A percentile compares a stretch with the other conserved stretches of the same genome.
phyloP scores from a whole-genome alignment of 805 yeast species.

The Ascoidea rubescens region DNA sequence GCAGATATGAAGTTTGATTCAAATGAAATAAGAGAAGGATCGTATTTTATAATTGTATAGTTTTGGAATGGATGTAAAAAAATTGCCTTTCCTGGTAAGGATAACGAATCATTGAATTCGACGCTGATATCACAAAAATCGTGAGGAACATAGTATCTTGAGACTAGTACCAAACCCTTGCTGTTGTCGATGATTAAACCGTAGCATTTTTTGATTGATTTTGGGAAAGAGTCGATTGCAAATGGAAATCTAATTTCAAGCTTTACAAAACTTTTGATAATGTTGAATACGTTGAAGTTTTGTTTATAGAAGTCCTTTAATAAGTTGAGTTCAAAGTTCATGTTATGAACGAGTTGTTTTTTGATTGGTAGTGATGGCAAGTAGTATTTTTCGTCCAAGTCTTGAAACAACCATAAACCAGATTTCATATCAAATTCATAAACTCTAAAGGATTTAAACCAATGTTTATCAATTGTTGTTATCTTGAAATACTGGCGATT shows the following conservation, averaged over 20 bases:
- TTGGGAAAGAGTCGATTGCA: conserved; percentile 10
- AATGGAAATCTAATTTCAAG: conserved; percentile 11
- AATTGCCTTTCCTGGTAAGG: conserved; percentile 11
- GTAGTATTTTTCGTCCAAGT: conserved; percentile 9
- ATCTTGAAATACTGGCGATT: conserved; percentile 10
- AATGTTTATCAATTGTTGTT: conserved; percentile 11
- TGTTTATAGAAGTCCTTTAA: conserved; percentile 8
- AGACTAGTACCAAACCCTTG: conserved; percentile 10
- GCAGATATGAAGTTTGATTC: conserved; percentile 9
- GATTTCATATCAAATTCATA: conserved; percentile 11
- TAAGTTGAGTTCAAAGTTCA: conserved; percentile 6
- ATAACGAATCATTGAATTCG: conserved; percentile 9
- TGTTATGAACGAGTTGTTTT: conserved; percentile 6
- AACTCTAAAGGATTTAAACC: conserved; percentile 10
- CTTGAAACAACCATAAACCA: conserved; percentile 9
- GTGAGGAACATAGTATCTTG: conserved; percentile 11
- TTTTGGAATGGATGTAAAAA: conserved; percentile 12
- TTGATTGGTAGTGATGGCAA: conserved; percentile 12
- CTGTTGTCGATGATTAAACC: conserved; percentile 10
- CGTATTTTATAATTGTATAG: conserved; percentile 11
- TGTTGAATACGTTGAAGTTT: conserved; percentile 6
- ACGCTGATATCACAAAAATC: conserved; percentile 11
- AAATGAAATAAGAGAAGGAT: conserved; percentile 10
- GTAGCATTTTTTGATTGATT: conserved; percentile 9
- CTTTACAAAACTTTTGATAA: conserved; percentile 9